phyloP scores from a whole-genome alignment of 169 alveolate species.

The Babesia caballi region DNA sequence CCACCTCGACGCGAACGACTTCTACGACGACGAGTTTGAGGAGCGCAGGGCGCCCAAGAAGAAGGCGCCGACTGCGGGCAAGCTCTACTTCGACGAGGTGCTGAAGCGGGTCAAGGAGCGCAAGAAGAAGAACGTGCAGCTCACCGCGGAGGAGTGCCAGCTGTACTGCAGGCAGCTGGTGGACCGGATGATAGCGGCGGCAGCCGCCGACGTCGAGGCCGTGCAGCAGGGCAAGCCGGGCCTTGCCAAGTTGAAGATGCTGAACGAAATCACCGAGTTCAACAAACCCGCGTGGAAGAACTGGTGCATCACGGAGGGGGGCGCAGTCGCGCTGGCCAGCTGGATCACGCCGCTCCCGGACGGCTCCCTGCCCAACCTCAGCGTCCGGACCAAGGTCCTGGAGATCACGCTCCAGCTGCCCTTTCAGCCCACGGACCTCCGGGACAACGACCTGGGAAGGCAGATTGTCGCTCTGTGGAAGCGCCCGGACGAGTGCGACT shows the following conservation, averaged over 20 bases:
- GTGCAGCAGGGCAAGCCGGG: constrained; percentile 79
- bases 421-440: constrained; percentile 73
- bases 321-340: constrained; percentile 76
- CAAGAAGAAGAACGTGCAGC: constrained; percentile 39
- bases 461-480: constrained; percentile 77
- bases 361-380: constrained; percentile 80
- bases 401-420: constrained; percentile 76
- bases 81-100: constrained; percentile 60
- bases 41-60: constrained; percentile 27
- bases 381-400: constrained; percentile 76
- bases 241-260: constrained; percentile 76
- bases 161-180: constrained; percentile 48
- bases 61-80: constrained; percentile 41
- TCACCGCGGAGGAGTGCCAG: constrained; percentile 66
- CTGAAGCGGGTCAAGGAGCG: constrained; percentile 64
- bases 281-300: constrained; percentile 80
- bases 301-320: constrained; percentile 79
- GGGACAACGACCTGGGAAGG: constrained; percentile 81
- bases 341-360: constrained; percentile 80
- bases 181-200: constrained; percentile 69
- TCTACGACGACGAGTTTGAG: constrained; percentile 38
- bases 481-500: constrained; percentile 78
- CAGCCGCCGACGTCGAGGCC: constrained; percentile 67
- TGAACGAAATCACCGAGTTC: constrained; percentile 73
- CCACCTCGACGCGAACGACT: constrained; percentile 36